Conservation (phyloP, 2,329 filamentous ascomycete genomes). For the Malbranchea cinnamomea region DNA sequence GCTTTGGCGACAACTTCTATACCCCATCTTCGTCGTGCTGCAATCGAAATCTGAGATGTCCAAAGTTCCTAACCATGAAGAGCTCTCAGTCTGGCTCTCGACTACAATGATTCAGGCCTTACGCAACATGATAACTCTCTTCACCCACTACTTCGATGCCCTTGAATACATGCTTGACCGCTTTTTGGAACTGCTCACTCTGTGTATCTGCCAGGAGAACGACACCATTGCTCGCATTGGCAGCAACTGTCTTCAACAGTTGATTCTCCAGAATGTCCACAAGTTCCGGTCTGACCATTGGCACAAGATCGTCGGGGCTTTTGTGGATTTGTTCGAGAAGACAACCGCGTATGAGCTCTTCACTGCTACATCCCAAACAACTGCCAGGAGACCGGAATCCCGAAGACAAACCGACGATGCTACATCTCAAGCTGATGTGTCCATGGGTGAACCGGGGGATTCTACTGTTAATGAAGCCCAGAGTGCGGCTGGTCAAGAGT, state of each 20-base stretch:
- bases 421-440: conserved; percentile 12
- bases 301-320: conserved; percentile 86
- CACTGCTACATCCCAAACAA: conserved; percentile 51
- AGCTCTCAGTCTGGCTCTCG: conserved; percentile 94
- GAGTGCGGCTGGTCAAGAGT: conserved; percentile 13
- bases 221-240: conserved; percentile 96
- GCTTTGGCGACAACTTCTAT: conserved; percentile 88
- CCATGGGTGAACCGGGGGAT: conserved; percentile 12
- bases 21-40: conserved; percentile 96
- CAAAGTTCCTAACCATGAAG: conserved; percentile 88
- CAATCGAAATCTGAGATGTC: conserved; percentile 94
- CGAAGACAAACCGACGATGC: conserved; percentile 14
- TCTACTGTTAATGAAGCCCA: conserved; percentile 14
- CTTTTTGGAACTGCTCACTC: conserved; percentile 83
- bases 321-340: conserved; percentile 86
- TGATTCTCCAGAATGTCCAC: conserved; percentile 89
- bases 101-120: conserved; percentile 99
- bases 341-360: conserved; percentile 95
- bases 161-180: conserved; percentile 96
- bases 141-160: conserved; percentile 95
- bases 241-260: conserved; percentile 91
- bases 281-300: conserved; percentile 84
- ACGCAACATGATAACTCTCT: conserved; percentile 95
- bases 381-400: conserved; percentile 18
- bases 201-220: conserved; percentile 98